phyloP scores from a whole-genome alignment of 2,329 filamentous ascomycete genomes.

The Neopestalotiopsis sp. region DNA sequence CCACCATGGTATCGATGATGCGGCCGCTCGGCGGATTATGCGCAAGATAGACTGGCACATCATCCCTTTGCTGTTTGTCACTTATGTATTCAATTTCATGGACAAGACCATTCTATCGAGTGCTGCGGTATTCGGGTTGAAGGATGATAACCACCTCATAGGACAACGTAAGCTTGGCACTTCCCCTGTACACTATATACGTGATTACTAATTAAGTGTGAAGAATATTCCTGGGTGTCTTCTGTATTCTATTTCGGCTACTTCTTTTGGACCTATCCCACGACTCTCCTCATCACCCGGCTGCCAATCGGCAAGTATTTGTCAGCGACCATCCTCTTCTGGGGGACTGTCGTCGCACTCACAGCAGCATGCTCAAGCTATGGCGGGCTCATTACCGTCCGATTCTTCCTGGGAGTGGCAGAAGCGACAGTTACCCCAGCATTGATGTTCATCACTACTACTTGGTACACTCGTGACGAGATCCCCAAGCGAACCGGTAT shows the following conservation, averaged over 20 bases:
- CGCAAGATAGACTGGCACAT: slow-evolving; percentile 31
- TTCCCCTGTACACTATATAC: background rate
- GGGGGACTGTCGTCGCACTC: slow-evolving; percentile 52
- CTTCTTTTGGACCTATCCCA: slow-evolving; percentile 55
- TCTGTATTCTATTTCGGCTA: slow-evolving; percentile 56
- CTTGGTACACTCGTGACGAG: slow-evolving; percentile 63
- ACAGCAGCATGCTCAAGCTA: slow-evolving; percentile 54
- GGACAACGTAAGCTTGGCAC: slow-evolving; percentile 34
- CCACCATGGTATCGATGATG: slow-evolving; percentile 14
- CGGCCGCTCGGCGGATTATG: slow-evolving; percentile 26
- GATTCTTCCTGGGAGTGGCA: slow-evolving; percentile 59
- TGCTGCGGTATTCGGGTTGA: slow-evolving; percentile 62
- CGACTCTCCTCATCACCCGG: slow-evolving; percentile 52
- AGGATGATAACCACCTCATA: slow-evolving; percentile 49
- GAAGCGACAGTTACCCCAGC: slow-evolving; percentile 61
- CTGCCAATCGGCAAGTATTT: slow-evolving; percentile 55
- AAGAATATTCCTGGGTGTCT: slow-evolving; percentile 51
- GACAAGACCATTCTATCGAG: slow-evolving; percentile 54
- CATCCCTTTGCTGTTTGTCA: slow-evolving; percentile 31
- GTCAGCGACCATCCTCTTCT: slow-evolving; percentile 53
- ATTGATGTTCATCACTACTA: slow-evolving; percentile 61
- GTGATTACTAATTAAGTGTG: background rate
- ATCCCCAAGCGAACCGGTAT: slow-evolving; percentile 59
- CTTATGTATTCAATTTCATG: slow-evolving; percentile 35
- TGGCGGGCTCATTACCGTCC: slow-evolving; percentile 53